phyloP scores from a whole-genome alignment of 2,329 filamentous ascomycete species.

The Dothistroma septosporum region DNA sequence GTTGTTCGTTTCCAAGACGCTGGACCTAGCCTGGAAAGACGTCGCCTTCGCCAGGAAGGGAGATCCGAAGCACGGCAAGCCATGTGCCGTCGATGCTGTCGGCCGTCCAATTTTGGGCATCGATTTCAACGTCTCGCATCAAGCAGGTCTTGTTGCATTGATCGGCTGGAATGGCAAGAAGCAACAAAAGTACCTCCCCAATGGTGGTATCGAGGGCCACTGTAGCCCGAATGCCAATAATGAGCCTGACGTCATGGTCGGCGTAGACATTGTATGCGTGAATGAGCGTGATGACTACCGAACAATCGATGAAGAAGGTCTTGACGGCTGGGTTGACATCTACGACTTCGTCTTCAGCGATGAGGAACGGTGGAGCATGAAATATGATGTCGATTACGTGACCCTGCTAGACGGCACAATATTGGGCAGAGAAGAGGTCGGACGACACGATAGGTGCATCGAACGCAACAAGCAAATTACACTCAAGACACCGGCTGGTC shows the following conservation, averaged over 20 bases:
- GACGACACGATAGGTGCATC: constrained; percentile 43
- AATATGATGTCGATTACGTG: constrained; percentile 47
- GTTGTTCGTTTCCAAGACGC: constrained; percentile 58
- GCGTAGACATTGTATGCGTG: constrained; percentile 72
- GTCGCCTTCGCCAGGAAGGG: constrained; percentile 56
- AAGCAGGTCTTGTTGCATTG: constrained; percentile 69
- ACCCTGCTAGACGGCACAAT: constrained; percentile 44
- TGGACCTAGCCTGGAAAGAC: constrained; percentile 57
- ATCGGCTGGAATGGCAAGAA: constrained; percentile 48
- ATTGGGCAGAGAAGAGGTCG: constrained; percentile 39
- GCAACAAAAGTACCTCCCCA: constrained; percentile 25
- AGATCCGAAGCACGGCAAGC: constrained; percentile 49
- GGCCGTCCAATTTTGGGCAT: constrained; percentile 39
- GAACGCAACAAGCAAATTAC: constrained; percentile 37
- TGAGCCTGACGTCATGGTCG: constrained; percentile 50
- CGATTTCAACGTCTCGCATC: constrained; percentile 76
- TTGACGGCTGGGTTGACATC: constrained; percentile 64
- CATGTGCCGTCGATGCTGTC: constrained; percentile 46
- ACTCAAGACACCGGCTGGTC: constrained; percentile 36
- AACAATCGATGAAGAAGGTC: constrained; percentile 58
- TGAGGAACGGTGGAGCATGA: constrained; percentile 60
- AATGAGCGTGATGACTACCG: constrained; percentile 63
- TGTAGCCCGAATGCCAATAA: constrained; percentile 22
- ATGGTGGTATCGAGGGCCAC: constrained; percentile 28
- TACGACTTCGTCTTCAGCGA: constrained; percentile 66